These are phyloP conservation scores for Fusarium acutatum DNA, from an alignment of 2,329 filamentous ascomycete genomes.

Conservation along the genomic window DNA sequence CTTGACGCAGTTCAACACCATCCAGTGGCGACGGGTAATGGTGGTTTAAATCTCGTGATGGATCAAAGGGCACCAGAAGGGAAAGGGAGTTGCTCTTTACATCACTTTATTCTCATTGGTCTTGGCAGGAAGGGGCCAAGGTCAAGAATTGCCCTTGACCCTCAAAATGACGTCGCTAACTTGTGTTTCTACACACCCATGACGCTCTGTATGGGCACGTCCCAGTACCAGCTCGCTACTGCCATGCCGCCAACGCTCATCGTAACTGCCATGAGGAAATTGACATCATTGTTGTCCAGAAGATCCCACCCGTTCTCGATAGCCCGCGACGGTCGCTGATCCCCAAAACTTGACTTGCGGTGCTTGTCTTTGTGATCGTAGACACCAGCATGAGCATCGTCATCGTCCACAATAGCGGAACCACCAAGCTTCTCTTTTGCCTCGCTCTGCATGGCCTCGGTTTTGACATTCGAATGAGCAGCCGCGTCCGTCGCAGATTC, in stretches of 20 bases:
- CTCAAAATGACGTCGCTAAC: slow-evolving; percentile 38
- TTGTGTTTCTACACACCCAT: slow-evolving; percentile 42
- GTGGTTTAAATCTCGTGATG: slow-evolving; percentile 29
- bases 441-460: slow-evolving; percentile 54
- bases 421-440: slow-evolving; percentile 50
- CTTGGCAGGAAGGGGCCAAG: slow-evolving; percentile 25
- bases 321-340: slow-evolving; percentile 67
- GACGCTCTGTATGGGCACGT: slow-evolving; percentile 58
- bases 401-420: slow-evolving; percentile 47
- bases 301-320: slow-evolving; percentile 75
- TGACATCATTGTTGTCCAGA: slow-evolving; percentile 95
- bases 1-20: slow-evolving; percentile 29
- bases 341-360: slow-evolving; percentile 61
- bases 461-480: slow-evolving; percentile 49
- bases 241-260: slow-evolving; percentile 85
- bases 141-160: slow-evolving; percentile 8
- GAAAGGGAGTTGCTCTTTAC: slow-evolving; percentile 13
- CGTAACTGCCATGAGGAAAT: slow-evolving; percentile 85
- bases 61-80: slow-evolving; percentile 1
- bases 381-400: slow-evolving; percentile 50
- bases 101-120: slow-evolving; percentile 28
- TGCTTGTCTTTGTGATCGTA: slow-evolving; percentile 61
- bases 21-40: slow-evolving; percentile 28
- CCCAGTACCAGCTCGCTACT: slow-evolving; percentile 69
- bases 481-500: slow-evolving; percentile 39